Conservation (phyloP, 345 rosid species). For the Eucalyptus cloeziana region DNA sequence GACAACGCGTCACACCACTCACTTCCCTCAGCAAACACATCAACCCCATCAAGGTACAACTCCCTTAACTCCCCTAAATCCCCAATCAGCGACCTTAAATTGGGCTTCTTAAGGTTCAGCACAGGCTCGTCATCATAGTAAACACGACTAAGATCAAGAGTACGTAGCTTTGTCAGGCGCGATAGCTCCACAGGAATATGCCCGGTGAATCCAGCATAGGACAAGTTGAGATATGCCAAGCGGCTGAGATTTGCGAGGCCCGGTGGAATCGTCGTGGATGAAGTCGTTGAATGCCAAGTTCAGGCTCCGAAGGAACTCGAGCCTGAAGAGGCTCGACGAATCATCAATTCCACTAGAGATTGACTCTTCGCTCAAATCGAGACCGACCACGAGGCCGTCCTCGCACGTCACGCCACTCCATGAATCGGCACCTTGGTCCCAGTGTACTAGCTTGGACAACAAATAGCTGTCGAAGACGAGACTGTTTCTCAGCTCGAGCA, state of each 20-base stretch:
- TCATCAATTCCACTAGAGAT: fast-evolving
- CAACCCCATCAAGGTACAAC: constrained; percentile 6
- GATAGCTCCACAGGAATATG: fast-evolving
- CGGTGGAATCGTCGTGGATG: fast-evolving
- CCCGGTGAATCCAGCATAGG: neutral
- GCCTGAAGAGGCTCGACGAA: neutral
- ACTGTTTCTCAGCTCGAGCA: neutral
- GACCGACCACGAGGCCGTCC: neutral
- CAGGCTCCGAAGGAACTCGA: neutral
- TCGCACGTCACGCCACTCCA: constrained; percentile 35
- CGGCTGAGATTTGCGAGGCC: fast-evolving
- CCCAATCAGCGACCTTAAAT: neutral
- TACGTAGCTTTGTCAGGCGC: neutral
- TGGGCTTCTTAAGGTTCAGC: constrained; percentile 4
- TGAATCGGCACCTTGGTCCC: constrained; percentile 2
- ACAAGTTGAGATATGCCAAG: neutral
- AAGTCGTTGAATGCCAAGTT: neutral
- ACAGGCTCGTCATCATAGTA: no score
- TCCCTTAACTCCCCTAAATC: neutral
- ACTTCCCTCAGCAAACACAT: neutral
- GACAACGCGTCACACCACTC: constrained; percentile 24
- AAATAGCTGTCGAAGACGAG: fast-evolving
- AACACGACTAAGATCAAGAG: neutral
- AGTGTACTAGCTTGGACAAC: neutral
- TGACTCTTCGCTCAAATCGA: neutral